A percentile compares a stretch with the other conserved stretches of the same genome.
phyloP scores from a whole-genome alignment of 768 basidiomycete species.

The Pleurotus djamor region DNA sequence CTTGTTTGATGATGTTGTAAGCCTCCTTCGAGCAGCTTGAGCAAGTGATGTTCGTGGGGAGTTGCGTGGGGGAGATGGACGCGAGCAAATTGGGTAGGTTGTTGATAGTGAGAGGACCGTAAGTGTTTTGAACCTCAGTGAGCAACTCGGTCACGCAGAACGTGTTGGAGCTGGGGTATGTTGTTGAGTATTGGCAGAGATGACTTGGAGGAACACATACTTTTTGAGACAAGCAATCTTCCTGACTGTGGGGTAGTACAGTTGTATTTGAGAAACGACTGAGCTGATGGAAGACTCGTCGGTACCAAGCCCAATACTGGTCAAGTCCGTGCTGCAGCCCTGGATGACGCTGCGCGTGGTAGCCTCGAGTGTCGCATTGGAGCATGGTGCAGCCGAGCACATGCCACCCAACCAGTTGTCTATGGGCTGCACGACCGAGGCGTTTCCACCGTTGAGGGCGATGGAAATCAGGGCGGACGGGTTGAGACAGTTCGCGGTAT shows the following conservation, averaged over 20 bases:
- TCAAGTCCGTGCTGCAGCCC: slow-evolving; percentile 41
- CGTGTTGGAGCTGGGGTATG: slow-evolving; percentile 25
- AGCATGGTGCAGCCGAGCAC: slow-evolving; percentile 52
- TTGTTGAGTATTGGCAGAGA: background rate
- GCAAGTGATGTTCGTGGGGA: slow-evolving; percentile 41
- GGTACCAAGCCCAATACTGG: slow-evolving; percentile 22
- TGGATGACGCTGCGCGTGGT: slow-evolving; percentile 52
- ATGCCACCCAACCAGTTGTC: slow-evolving; percentile 60
- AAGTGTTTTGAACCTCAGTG: slow-evolving; percentile 40
- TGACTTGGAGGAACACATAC: slow-evolving; percentile 35
- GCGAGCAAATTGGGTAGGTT: slow-evolving; percentile 19
- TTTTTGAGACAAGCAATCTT: slow-evolving; percentile 61
- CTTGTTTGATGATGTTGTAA: slow-evolving; percentile 38
- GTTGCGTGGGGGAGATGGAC: slow-evolving; percentile 1
- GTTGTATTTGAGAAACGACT: slow-evolving; percentile 40
- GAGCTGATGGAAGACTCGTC: slow-evolving; percentile 11
- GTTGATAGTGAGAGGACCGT: slow-evolving; percentile 32
- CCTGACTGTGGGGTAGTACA: slow-evolving; percentile 54
- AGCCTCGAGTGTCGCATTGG: slow-evolving; percentile 53
- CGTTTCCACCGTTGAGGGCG: slow-evolving; percentile 23
- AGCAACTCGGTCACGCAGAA: slow-evolving; percentile 57
- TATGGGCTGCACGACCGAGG: slow-evolving; percentile 45
- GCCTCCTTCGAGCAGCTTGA: slow-evolving; percentile 51
- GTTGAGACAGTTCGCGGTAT: slow-evolving; percentile 48
- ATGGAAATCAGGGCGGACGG: slow-evolving; percentile 41